Percentiles rank a stretch among this genome's conserved stretches.
Conservation (phyloP, 768 basidiomycete species). For the Melanogaster broomeanus region DNA sequence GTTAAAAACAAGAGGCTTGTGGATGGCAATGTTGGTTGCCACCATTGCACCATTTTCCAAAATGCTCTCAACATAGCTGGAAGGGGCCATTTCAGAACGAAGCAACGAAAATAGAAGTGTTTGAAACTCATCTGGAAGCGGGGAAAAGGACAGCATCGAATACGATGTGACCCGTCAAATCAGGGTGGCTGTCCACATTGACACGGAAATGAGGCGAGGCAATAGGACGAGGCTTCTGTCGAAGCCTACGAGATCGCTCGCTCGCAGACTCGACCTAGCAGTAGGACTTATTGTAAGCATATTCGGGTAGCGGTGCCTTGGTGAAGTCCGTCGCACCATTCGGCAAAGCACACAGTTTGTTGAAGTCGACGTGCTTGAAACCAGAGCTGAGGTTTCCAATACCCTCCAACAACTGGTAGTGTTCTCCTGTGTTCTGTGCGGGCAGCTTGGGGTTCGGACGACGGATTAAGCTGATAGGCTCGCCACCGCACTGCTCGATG, state of each 20-base stretch:
- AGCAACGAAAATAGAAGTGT: neutral
- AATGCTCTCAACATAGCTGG: slow-evolving; percentile 30
- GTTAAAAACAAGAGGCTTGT: slow-evolving; percentile 29
- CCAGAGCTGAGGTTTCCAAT: slow-evolving; percentile 31
- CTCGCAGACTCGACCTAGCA: slow-evolving; percentile 28
- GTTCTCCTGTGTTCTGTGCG: slow-evolving; percentile 34
- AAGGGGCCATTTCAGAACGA: neutral
- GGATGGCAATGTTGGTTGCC: slow-evolving; percentile 25
- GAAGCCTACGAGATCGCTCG: slow-evolving; percentile 26
- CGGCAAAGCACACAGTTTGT: slow-evolving; percentile 25
- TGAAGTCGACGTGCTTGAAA: slow-evolving; percentile 31
- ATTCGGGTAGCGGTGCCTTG: slow-evolving; percentile 29
- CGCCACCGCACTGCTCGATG: slow-evolving; percentile 36
- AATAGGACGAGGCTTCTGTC: slow-evolving; percentile 34
- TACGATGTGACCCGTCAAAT: slow-evolving; percentile 46
- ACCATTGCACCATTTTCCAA: slow-evolving; percentile 36
- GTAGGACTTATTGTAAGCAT: slow-evolving; percentile 30
- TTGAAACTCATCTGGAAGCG: slow-evolving; percentile 44
- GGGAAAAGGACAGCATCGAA: slow-evolving; percentile 48
- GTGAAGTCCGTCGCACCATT: slow-evolving; percentile 20
- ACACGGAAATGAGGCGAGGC: slow-evolving; percentile 37
- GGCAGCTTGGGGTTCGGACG: slow-evolving; percentile 34
- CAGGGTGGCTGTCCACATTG: slow-evolving; percentile 34
- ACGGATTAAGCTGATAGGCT: slow-evolving; percentile 27
- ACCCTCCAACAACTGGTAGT: slow-evolving; percentile 33